Evolutionary conservation across 768 basidiomycete species (phyloP), one percentile per base, ranked within the genome.

Genomic region (Coprinellus micaceus): DNA sequence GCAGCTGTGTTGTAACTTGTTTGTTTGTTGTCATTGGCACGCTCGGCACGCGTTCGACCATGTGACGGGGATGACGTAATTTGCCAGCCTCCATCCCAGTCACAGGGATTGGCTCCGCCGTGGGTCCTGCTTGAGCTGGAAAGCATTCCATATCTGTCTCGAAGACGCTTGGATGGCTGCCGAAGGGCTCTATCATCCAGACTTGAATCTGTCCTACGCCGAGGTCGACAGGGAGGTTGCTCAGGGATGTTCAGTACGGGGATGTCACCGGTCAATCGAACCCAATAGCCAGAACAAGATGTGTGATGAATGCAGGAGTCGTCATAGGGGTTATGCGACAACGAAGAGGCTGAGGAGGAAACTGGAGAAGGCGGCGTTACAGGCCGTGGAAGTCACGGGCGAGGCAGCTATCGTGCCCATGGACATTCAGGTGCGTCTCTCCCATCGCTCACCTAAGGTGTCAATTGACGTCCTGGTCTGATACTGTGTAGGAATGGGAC

Each of bases 281-380:
- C 67, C 69, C 19, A 52, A 61, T 4, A 41, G 58, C 1, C 37
- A 47, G 3, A 74, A 69, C 64, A 82, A 77, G 66, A 82, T 83
- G 82, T 84, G 81, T 71, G 76, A 79, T 21, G 60, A 59, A 0
- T 83, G 81, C 67, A 71, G 82, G 22, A 71, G 73, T 36, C 73
- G 77, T 17, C 81, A 83, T 62, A 74, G 81, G 25, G 65, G 74
- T 4, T 82, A 84, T 48, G 80, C 79, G 10, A 75, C 64, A 33
- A 79, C 81, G 3, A 82, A 82, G 62, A 68, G 80, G 15, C 74
- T 76, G 4, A 73, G 76, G 54, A 67, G 80, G 56, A 82, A 82
- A 64, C 60, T 72, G 59, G 81, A 84, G 64, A 83, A 82, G 64
- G 75, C 74, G 0, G 71, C 74, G 5, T 60, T 57, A 26, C 39